Evolutionary conservation across 1,139 yeast species (phyloP).

Genomic region (Geotrichum cucujoidarum): DNA sequence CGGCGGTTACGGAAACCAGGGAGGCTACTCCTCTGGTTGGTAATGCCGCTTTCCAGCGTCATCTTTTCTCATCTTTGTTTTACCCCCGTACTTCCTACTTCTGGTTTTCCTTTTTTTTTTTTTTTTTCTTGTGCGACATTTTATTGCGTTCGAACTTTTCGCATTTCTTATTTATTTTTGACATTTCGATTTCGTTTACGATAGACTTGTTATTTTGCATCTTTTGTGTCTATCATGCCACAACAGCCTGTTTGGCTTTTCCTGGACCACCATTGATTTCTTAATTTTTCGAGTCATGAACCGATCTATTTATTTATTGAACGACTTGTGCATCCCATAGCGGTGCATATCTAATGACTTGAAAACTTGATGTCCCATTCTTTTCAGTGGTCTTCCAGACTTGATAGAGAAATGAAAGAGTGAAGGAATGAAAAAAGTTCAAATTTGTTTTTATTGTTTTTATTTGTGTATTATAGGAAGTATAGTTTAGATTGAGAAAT

Average conservation of each 20-base stretch:
- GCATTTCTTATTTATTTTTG: slow-evolving; percentile 6
- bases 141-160: slow-evolving; percentile 4
- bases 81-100: neutral
- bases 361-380: no score
- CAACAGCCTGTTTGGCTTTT: neutral
- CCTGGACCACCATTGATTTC: neutral
- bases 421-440: no score
- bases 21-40: slow-evolving; percentile 12
- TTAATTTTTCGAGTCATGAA: no score
- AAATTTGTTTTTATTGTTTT: no score
- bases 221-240: slow-evolving; percentile 1
- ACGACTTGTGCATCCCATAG: no score
- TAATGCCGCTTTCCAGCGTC: neutral
- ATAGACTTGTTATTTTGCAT: slow-evolving; percentile 2
- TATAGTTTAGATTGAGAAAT: no score
- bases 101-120: neutral
- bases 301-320: no score
- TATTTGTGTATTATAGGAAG: no score
- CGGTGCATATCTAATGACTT: no score
- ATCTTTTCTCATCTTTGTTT: slow-evolving; percentile 4
- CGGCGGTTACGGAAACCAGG: slow-evolving; percentile 4
- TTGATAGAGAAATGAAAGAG: no score
- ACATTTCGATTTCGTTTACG: slow-evolving; percentile 7
- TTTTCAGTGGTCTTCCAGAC: no score
- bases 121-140: slow-evolving; percentile 2